A percentile compares a stretch with the other conserved stretches of the same genome.
Evolutionary conservation across 805 yeast genomes (phyloP).

Genomic region (Saturnispora quitensis): DNA sequence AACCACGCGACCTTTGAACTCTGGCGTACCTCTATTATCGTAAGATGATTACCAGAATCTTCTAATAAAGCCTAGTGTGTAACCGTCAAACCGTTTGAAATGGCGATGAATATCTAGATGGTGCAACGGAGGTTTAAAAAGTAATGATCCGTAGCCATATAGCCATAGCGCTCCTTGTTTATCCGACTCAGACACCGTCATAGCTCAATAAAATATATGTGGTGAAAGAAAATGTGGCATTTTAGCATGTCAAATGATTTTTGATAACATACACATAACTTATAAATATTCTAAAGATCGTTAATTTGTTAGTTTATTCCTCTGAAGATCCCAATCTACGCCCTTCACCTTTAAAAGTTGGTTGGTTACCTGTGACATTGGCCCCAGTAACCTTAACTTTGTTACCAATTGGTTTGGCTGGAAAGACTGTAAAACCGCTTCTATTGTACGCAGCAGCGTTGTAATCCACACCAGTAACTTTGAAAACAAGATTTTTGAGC

Average conservation of each 20-base stretch:
- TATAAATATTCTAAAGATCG: background rate
- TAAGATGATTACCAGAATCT: constrained; percentile 88
- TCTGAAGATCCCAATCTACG: constrained; percentile 6
- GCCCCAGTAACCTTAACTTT: constrained; percentile 12
- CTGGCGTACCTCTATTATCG: constrained; percentile 87
- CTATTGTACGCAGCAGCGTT: constrained; percentile 22
- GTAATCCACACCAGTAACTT: constrained; percentile 26
- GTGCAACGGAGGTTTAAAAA: constrained; percentile 81
- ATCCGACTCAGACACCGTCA: background rate
- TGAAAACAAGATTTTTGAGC: constrained; percentile 27
- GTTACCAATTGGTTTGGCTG: constrained; percentile 11
- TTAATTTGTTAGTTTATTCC: background rate
- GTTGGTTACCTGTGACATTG: background rate
- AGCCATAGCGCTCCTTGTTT: constrained; percentile 50
- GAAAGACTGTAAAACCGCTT: constrained; percentile 16
- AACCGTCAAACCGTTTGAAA: constrained; percentile 46
- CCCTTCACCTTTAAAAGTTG: constrained; percentile 4
- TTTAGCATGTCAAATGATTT: background rate
- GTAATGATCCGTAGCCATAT: constrained; percentile 82
- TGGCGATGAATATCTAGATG: constrained; percentile 31
- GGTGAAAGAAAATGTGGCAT: background rate
- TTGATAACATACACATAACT: background rate
- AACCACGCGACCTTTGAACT: constrained; percentile 81
- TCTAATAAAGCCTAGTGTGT: constrained; percentile 65
- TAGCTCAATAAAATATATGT: background rate